phyloP scores from a whole-genome alignment of 257 asterid species.

The Nicotiana paniculata region DNA sequence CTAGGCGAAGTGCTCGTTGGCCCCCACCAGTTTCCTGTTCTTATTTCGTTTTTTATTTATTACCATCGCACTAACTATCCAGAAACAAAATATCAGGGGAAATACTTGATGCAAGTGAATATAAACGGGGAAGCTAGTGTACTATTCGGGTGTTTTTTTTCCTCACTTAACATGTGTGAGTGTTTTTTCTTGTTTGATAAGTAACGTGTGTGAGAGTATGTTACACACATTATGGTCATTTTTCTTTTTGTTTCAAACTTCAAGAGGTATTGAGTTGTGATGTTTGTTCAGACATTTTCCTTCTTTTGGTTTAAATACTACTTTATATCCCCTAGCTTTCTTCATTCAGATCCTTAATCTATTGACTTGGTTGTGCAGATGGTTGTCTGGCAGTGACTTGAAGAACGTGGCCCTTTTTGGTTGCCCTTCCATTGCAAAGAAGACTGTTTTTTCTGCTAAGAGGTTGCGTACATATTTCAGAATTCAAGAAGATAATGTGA shows the following conservation, averaged over 20 bases:
- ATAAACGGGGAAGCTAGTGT: too few relatives aligned
- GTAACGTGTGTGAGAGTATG: too few relatives aligned
- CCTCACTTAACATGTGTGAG: too few relatives aligned
- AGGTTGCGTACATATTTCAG: constrained; percentile 56
- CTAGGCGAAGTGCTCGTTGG: neutral
- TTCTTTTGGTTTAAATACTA: neutral
- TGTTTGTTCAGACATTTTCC: neutral
- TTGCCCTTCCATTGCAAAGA: constrained; percentile 58
- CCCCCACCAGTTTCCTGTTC: too few relatives aligned
- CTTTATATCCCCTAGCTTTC: neutral
- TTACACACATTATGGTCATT: too few relatives aligned
- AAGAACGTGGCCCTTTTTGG: constrained; percentile 69
- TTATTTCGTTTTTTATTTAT: too few relatives aligned
- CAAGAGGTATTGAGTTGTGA: neutral
- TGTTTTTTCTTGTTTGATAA: too few relatives aligned
- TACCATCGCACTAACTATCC: too few relatives aligned
- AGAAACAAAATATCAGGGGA: neutral
- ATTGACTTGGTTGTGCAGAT: constrained; percentile 40
- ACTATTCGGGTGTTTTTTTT: too few relatives aligned
- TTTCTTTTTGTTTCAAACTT: too few relatives aligned
- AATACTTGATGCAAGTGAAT: neutral
- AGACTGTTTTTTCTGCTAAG: constrained; percentile 46
- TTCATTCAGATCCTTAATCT: constrained; percentile 10
- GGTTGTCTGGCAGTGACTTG: constrained; percentile 85
- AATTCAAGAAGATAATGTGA: constrained; percentile 59